phyloP scores from a whole-genome alignment of 2,329 filamentous ascomycete genomes.

The Botrytis fabae region DNA sequence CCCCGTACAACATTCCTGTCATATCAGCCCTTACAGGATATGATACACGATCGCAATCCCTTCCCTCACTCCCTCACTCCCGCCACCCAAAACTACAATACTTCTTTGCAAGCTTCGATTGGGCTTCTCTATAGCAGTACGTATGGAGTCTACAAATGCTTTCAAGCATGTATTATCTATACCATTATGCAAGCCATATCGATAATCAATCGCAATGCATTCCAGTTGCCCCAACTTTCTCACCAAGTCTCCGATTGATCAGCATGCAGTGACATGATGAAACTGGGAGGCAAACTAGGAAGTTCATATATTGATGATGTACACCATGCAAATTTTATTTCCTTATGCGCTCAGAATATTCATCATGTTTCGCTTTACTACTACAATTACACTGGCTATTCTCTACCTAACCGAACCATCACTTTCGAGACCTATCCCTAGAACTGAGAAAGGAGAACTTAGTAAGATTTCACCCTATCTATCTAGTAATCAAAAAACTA shows the following conservation, averaged over 20 bases:
- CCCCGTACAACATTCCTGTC: conserved; percentile 8
- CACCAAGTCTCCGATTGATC: conserved; percentile 5
- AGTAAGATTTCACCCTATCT: not conserved
- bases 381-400: not conserved
- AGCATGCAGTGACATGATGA: not conserved
- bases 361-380: conserved; percentile 2
- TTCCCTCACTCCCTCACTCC: not conserved
- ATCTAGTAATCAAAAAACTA: not conserved
- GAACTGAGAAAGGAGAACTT: not conserved
- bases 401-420: conserved; percentile 1
- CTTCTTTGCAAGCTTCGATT: not conserved
- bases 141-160: not conserved
- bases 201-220: conserved; percentile 8
- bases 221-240: not conserved
- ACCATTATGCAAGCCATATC: not conserved
- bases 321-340: not conserved
- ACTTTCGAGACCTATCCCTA: conserved; percentile 2
- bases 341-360: not conserved
- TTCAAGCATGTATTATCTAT: not conserved
- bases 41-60: conserved; percentile 1
- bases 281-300: not conserved
- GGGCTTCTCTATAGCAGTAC: not conserved
- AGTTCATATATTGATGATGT: conserved; percentile 5
- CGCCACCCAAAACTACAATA: not conserved
- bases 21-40: not conserved